A percentile compares a stretch with the other conserved stretches of the same genome.
Conservation (phyloP, 768 basidiomycete genomes). For the Boletus eberwhitei region DNA sequence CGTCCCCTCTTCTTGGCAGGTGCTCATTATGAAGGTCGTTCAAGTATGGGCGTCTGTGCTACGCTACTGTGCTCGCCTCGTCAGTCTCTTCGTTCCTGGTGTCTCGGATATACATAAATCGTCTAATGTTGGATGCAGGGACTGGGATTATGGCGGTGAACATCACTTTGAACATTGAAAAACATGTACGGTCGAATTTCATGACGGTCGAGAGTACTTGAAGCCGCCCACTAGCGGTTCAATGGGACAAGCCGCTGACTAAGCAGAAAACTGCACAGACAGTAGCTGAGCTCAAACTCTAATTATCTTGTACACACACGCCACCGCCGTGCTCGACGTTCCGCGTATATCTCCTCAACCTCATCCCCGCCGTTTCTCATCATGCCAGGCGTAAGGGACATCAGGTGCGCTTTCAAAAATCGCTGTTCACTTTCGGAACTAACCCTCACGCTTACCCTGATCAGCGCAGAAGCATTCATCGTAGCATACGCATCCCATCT, state of each 20-base stretch:
- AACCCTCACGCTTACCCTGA: background rate
- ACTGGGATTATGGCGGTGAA: no score
- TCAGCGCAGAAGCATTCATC: constrained; percentile 92
- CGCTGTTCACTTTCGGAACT: background rate
- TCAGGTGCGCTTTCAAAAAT: constrained; percentile 46
- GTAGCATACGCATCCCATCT: constrained; percentile 91
- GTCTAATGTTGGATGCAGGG: no score
- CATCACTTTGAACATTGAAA: no score
- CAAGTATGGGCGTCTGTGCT: no score
- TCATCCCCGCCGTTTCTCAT: constrained; percentile 28
- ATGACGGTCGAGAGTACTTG: no score
- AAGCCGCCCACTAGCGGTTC: no score
- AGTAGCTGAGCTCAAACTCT: constrained; percentile 35
- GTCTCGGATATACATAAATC: no score
- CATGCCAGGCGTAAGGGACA: constrained; percentile 84
- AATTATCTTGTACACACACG: constrained; percentile 42
- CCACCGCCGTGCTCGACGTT: constrained; percentile 46
- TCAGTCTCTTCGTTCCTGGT: no score
- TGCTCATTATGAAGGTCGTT: no score
- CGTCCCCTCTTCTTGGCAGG: no score
- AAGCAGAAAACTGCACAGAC: constrained; percentile 41
- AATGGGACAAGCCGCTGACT: constrained; percentile 30
- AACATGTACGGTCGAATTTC: no score
- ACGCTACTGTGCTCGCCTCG: no score
- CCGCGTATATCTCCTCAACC: constrained; percentile 32